A percentile compares a stretch with the other conserved stretches of the same genome.
phyloP scores from a whole-genome alignment of 2,329 filamentous ascomycete genomes.

The Parasarocladium wereldwijsianum region DNA sequence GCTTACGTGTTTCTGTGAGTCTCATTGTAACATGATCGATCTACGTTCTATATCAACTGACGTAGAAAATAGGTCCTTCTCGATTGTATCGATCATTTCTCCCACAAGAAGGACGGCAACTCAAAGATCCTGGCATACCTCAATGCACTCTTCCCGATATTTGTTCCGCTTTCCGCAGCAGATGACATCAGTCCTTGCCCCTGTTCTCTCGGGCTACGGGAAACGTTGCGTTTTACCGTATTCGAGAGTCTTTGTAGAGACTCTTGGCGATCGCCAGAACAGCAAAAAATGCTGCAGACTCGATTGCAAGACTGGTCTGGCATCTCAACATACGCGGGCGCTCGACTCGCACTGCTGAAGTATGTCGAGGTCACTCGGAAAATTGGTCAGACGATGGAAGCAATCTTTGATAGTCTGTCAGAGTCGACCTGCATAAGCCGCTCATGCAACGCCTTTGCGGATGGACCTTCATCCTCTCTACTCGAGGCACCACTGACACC shows the following conservation, averaged over 20 bases:
- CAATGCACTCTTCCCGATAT: conserved; percentile 20
- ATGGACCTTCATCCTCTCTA: too few species aligned
- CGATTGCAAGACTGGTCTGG: conserved; percentile 19
- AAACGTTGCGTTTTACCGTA: conserved; percentile 19
- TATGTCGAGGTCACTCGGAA: conserved; percentile 20
- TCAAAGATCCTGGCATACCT: conserved; percentile 18
- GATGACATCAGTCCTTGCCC: conserved; percentile 14
- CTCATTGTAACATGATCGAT: too few species aligned
- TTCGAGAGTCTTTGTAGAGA: conserved; percentile 18
- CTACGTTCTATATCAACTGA: too few species aligned
- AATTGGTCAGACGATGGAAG: conserved; percentile 12
- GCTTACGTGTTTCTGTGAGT: conserved; percentile 18
- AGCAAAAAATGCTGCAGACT: conserved; percentile 13
- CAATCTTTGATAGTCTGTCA: not conserved
- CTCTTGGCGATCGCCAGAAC: conserved; percentile 8
- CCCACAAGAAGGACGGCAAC: too few species aligned
- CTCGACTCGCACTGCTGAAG: conserved; percentile 14
- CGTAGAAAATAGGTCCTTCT: too few species aligned
- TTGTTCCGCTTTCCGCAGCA: conserved; percentile 9
- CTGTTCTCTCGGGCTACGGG: conserved; percentile 16
- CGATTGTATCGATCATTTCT: too few species aligned
- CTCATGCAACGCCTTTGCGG: not conserved
- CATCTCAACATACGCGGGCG: conserved; percentile 14
- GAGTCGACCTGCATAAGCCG: not conserved
- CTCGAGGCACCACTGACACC: not conserved